A percentile compares a stretch with the other conserved stretches of the same genome.
phyloP scores from a whole-genome alignment of 2,329 filamentous ascomycete genomes.

The Aurifilum marmelostoma region DNA sequence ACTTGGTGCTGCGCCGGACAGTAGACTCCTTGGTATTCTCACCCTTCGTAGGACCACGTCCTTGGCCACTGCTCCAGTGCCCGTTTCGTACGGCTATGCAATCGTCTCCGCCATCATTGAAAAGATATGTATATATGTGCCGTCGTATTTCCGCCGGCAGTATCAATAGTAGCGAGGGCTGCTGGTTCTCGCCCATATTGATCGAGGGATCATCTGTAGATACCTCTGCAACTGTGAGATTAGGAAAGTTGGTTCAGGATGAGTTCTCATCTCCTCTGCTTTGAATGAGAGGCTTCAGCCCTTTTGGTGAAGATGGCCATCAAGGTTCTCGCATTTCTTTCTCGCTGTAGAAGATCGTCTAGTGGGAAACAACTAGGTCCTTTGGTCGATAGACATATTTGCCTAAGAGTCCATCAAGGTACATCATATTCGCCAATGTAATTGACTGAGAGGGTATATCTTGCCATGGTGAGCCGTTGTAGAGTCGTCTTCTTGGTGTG shows the following conservation, averaged over 20 bases:
- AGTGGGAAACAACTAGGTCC: neutral
- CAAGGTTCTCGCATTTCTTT: slow-evolving; percentile 15
- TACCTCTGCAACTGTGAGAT: neutral
- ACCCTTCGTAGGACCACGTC: neutral
- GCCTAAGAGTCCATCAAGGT: slow-evolving; percentile 18
- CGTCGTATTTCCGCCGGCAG: slow-evolving; percentile 48
- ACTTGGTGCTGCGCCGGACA: slow-evolving; percentile 33
- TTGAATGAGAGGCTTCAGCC: neutral
- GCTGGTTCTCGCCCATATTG: neutral
- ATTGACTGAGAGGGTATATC: neutral
- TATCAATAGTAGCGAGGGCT: slow-evolving; percentile 4
- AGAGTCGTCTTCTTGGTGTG: neutral
- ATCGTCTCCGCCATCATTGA: slow-evolving; percentile 45
- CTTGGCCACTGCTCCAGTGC: slow-evolving; percentile 30
- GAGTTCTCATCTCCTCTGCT: too few species aligned
- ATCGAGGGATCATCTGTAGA: neutral
- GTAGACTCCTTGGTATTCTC: neutral
- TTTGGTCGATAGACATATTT: neutral
- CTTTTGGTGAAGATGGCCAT: slow-evolving; percentile 11
- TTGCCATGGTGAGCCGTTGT: neutral
- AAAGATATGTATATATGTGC: slow-evolving; percentile 49
- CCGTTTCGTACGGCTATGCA: slow-evolving; percentile 47
- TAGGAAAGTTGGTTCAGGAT: too few species aligned
- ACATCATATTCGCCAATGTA: neutral
- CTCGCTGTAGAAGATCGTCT: neutral